phyloP scores from a whole-genome alignment of 2,329 filamentous ascomycete species.

The Pseudopithomyces maydicus region DNA sequence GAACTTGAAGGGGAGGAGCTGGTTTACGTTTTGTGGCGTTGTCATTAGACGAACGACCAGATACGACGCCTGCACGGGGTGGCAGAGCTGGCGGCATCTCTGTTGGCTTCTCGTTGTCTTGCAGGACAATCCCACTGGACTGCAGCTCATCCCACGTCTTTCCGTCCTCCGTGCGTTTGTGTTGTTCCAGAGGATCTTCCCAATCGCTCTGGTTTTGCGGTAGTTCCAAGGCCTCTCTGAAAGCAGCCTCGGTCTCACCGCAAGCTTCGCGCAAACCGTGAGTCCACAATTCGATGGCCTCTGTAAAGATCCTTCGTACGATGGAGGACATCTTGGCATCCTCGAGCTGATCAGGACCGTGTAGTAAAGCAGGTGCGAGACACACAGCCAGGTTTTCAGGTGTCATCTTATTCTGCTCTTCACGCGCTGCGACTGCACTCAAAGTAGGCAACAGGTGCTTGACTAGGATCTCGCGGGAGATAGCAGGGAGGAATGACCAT shows the following conservation, averaged over 20 bases:
- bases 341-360: constrained; percentile 59
- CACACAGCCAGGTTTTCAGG: constrained; percentile 60
- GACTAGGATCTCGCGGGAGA: constrained; percentile 54
- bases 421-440: constrained; percentile 50
- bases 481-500: constrained; percentile 52
- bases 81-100: constrained; percentile 44
- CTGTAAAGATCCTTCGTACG: constrained; percentile 55
- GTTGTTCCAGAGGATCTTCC: constrained; percentile 53
- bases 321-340: constrained; percentile 60
- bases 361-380: constrained; percentile 58
- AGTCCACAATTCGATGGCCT: constrained; percentile 54
- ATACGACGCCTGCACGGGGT: constrained; percentile 37
- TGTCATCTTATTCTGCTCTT: constrained; percentile 61
- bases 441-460: constrained; percentile 60
- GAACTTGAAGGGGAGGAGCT: constrained; percentile 47
- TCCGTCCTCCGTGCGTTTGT: constrained; percentile 26
- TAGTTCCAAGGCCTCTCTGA: constrained; percentile 47
- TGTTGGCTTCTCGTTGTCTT: constrained; percentile 43
- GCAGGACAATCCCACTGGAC: constrained; percentile 48
- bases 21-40: constrained; percentile 47
- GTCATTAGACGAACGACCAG: constrained; percentile 34
- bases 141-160: constrained; percentile 43
- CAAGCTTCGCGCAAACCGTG: constrained; percentile 51
- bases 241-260: constrained; percentile 42
- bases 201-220: constrained; percentile 50